Base-by-base conservation (phyloP, 768 basidiomycete species). In the Cubamyces lactineus region DNA sequence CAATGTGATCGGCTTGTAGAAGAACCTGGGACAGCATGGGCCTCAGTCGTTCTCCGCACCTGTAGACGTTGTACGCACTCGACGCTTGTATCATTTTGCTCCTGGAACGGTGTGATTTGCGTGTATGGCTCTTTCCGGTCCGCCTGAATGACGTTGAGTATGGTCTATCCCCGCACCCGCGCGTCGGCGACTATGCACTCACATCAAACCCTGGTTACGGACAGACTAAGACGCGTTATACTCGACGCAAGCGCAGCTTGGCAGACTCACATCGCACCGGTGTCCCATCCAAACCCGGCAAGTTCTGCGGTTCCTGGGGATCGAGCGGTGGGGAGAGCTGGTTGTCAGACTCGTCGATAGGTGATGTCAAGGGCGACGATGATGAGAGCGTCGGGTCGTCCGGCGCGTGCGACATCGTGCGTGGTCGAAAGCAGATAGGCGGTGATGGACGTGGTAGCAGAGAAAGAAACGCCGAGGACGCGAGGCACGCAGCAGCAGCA, bases 111-210 rank as follows among this genome's bases (percentile, higher is more conserved):
- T 48, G 81, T 80, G 67, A 92, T 94, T 60, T 86, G 83, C 19
- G 92, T 94, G 71, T 94, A 94, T 11, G 92, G 68, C 73, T 94
- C 92, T 49, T 88, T 86, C 66, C 91, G 86, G 76, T 94, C 85
- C 60, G 92, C 92, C 91, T 94, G 64, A 16, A 51, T 38, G 42
- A 39, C 24, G 15, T 24, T 39, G 41, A 52, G 24, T 4, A 17
- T 21, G 26, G n/a, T 39, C 61, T 30, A 58, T 42, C 43, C 59
- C 19, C 38, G 26, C 5, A 38, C 7, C 15, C 17, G 48, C 11
- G 34, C 12, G 26, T 34, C 8, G 13, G 40, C 26, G 51, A 34
- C 53, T 42, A 43, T 3, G 40, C 23, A 86, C 91, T 67, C 78
- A 93, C 91, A 80, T 92, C 91, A 78, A 89, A 93, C 91, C 91